Percentiles rank a stretch among this genome's conserved stretches.
These are phyloP conservation scores for Ascochyta fabae DNA, from an alignment of 2,329 filamentous ascomycete species.

Conservation along the genomic window DNA sequence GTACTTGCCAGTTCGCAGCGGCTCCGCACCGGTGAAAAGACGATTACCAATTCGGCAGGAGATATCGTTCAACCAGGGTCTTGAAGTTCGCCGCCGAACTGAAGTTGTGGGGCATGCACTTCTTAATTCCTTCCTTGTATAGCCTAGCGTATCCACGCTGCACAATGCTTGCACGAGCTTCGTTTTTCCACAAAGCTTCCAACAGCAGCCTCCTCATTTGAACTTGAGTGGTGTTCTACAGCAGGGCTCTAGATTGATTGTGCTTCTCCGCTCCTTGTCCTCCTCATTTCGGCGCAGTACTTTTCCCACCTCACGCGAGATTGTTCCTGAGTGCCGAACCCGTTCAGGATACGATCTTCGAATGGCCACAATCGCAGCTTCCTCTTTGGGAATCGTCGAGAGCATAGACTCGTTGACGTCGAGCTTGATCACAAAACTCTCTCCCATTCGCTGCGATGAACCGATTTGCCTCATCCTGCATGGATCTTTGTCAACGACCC, in stretches of 20 bases:
- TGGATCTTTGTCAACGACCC: slow-evolving; percentile 10
- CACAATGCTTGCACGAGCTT: slow-evolving; percentile 17
- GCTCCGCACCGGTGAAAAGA: neutral
- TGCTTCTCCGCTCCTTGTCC: neutral
- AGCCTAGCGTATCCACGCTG: neutral
- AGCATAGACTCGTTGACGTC: slow-evolving; percentile 15
- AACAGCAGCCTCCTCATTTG: neutral
- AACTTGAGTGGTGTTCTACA: neutral
- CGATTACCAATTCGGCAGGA: slow-evolving; percentile 8
- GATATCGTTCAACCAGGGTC: slow-evolving; percentile 4
- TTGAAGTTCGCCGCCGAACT: slow-evolving; percentile 2
- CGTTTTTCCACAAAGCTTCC: slow-evolving; percentile 8
- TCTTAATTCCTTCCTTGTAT: slow-evolving; percentile 10
- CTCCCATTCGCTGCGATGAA: slow-evolving; percentile 22
- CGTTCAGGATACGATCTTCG: slow-evolving; percentile 8
- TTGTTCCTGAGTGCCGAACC: neutral
- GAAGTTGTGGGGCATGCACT: neutral
- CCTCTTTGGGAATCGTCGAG: slow-evolving; percentile 13
- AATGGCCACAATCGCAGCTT: slow-evolving; percentile 16
- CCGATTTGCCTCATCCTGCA: slow-evolving; percentile 18
- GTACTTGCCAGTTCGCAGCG: no score
- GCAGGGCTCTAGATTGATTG: neutral
- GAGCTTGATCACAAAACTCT: slow-evolving; percentile 11
- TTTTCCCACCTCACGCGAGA: neutral
- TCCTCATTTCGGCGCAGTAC: neutral